Conservation (phyloP, 345 rosid genomes). For the Melaleuca alternifolia region DNA sequence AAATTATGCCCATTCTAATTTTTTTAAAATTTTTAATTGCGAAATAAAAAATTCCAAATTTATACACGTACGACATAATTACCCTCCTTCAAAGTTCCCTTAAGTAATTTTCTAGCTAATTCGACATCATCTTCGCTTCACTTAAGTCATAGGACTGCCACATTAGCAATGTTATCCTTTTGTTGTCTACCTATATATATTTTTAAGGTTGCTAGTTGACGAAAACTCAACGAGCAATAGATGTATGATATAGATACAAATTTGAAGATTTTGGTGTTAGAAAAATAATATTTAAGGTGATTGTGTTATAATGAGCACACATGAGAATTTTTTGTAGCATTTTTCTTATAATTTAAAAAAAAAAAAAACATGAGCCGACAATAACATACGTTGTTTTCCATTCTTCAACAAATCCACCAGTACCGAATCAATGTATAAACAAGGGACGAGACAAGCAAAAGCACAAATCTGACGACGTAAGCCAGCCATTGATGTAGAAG, state of each 20-base stretch:
- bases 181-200: background rate
- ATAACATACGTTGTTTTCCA: background rate
- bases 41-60: no score
- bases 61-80: fast-evolving
- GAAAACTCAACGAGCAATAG: no score
- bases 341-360: background rate
- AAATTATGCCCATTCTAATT: background rate
- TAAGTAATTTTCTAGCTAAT: background rate
- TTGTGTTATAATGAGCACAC: no score
- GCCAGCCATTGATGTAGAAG: background rate
- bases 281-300: no score
- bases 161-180: fast-evolving
- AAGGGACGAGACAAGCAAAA: background rate
- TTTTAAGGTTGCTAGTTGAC: background rate
- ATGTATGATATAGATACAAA: background rate
- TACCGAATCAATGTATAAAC: background rate
- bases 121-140: fast-evolving
- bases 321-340: background rate
- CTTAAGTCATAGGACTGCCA: background rate
- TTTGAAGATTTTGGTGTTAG: no score
- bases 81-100: fast-evolving
- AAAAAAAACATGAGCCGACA: background rate
- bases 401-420: background rate
- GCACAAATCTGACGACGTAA: background rate
- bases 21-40: no score